These are phyloP conservation scores for Oryza longistaminata DNA, from an alignment of 176 grass and related monocot genomes.

Conservation along the genomic window DNA sequence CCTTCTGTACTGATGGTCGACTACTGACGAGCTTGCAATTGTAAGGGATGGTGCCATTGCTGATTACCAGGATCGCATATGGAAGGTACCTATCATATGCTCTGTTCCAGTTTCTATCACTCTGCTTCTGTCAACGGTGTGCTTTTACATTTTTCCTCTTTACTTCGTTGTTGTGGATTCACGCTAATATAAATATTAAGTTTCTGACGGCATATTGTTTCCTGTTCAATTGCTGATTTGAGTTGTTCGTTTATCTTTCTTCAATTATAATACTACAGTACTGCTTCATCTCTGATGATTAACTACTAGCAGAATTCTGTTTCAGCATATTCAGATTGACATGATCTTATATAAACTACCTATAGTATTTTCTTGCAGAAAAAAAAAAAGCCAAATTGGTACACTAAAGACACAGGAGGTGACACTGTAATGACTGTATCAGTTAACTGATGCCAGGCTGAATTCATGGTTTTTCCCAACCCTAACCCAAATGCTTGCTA, in stretches of 20 bases:
- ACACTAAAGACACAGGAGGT: constrained; percentile 2
- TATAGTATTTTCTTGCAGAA: not conserved
- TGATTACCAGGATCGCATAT: not conserved
- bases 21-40: constrained; percentile 7
- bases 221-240: not conserved
- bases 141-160: not conserved
- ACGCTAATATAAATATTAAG: not conserved
- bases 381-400: not conserved
- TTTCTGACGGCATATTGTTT: not conserved
- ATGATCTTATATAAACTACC: not conserved
- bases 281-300: not conserved
- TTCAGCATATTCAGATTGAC: not conserved
- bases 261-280: not conserved
- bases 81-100: not conserved
- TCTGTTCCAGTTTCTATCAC: not conserved
- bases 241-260: not conserved
- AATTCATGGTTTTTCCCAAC: not conserved
- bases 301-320: not conserved
- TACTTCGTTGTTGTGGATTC: not conserved
- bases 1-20: not conserved
- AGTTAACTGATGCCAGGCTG: not conserved
- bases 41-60: constrained; percentile 4
- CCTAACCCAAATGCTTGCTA: not conserved
- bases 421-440: not conserved
- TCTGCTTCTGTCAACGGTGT: not conserved